Conservation (phyloP, 176 grass and related monocot species). For the Oropetium thomaeum region DNA sequence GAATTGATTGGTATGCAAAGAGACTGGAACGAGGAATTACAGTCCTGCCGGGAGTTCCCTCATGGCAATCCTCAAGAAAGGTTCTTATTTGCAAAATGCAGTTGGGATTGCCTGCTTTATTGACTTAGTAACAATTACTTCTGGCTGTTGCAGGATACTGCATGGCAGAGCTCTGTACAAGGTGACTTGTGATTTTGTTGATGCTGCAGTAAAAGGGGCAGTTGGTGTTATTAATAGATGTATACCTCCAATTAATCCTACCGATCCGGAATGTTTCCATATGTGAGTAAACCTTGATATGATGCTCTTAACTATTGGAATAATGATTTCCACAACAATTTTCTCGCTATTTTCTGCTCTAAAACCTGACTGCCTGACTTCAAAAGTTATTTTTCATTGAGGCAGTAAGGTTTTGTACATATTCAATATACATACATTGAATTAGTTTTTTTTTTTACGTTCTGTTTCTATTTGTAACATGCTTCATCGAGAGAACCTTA, state of each 20-base stretch:
- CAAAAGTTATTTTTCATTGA: not conserved
- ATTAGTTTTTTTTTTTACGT: not conserved
- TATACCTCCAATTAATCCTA: constrained; percentile 97
- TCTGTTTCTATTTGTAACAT: not conserved
- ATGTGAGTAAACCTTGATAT: constrained; percentile 67
- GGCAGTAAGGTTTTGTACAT: not conserved
- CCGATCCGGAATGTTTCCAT: constrained; percentile 99
- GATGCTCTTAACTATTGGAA: not conserved
- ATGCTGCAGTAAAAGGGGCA: constrained; percentile 95
- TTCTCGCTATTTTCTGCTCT: not conserved
- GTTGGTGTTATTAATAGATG: constrained; percentile 97
- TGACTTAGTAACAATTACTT: constrained; percentile 28
- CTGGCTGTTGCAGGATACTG: constrained; percentile 63
- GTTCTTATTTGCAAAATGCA: constrained; percentile 39
- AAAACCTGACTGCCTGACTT: not conserved
- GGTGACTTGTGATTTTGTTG: constrained; percentile 97
- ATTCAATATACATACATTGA: not conserved
- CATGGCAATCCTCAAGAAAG: constrained; percentile 87
- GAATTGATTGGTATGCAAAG: constrained; percentile 99
- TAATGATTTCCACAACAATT: not conserved
- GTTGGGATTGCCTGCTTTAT: constrained; percentile 20
- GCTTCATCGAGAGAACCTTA: constrained; percentile 26
- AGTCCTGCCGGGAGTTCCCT: constrained; percentile 96
- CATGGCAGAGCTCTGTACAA: constrained; percentile 98
- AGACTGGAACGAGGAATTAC: constrained; percentile 98